Evolutionary conservation across 2,329 filamentous ascomycete genomes (phyloP).

Genomic region (Fusarium algeriense): DNA sequence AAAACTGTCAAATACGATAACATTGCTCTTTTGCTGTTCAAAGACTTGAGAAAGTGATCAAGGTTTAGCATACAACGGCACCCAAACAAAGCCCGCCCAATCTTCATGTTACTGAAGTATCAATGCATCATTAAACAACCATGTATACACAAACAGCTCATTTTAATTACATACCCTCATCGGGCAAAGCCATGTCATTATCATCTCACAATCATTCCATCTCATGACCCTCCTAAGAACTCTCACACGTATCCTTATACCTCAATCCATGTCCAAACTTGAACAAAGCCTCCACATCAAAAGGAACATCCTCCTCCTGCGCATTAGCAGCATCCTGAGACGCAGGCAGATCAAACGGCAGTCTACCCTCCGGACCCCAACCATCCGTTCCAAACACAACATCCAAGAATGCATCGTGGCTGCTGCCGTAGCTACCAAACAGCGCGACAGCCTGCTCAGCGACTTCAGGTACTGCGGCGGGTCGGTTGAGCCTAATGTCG

Average conservation of each 20-base stretch:
- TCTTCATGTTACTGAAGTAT: too few relatives aligned
- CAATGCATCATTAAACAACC: background rate
- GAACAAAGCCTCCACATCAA: conserved; percentile 48
- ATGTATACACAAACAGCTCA: background rate
- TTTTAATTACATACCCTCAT: background rate
- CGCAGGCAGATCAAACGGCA: conserved; percentile 58
- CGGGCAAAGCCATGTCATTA: background rate
- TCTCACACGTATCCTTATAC: conserved; percentile 49
- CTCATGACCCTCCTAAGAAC: background rate
- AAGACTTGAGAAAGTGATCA: background rate
- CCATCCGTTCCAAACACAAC: conserved; percentile 55
- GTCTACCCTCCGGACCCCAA: conserved; percentile 51
- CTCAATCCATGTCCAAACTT: conserved; percentile 49
- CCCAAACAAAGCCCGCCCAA: too few relatives aligned
- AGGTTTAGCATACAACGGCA: background rate
- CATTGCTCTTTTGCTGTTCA: background rate
- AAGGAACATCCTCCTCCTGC: conserved; percentile 46
- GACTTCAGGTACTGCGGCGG: conserved; percentile 57
- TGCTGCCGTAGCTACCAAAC: conserved; percentile 56
- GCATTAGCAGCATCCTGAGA: conserved; percentile 58
- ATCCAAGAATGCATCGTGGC: conserved; percentile 58
- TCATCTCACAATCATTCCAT: conserved; percentile 7
- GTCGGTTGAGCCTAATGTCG: conserved; percentile 58
- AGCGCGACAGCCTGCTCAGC: conserved; percentile 54
- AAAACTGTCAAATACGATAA: background rate